These are phyloP conservation scores for Alternaria sp. DNA, from an alignment of 2,329 filamentous ascomycete species.

Conservation along the genomic window DNA sequence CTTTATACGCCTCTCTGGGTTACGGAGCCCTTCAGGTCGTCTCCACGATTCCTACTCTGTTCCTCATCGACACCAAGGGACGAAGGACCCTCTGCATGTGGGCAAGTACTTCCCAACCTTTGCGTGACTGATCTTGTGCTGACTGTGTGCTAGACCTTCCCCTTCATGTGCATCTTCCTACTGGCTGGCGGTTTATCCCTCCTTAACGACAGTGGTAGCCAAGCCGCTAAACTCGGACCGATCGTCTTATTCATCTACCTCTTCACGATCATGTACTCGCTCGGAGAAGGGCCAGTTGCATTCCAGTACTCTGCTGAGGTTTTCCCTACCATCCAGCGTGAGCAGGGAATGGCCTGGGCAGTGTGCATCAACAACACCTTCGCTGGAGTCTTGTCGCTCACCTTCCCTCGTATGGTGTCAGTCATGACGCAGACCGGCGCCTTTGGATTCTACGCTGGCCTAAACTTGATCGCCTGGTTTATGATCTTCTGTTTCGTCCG, in stretches of 20 bases:
- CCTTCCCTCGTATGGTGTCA: constrained; percentile 49
- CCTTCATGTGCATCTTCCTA: constrained; percentile 46
- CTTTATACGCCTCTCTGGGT: constrained; percentile 46
- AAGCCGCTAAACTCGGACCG: constrained; percentile 39
- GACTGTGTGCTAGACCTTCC: constrained; percentile 33
- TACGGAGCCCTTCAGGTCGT: constrained; percentile 47
- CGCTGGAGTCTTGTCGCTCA: constrained; percentile 45
- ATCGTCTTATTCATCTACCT: constrained; percentile 38
- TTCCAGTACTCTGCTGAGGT: constrained; percentile 51
- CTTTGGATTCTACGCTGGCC: constrained; percentile 51
- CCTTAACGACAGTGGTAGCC: constrained; percentile 28
- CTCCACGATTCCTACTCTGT: constrained; percentile 46
- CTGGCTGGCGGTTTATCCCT: constrained; percentile 46
- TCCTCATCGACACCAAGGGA: constrained; percentile 49
- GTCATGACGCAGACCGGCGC: constrained; percentile 48
- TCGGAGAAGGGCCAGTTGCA: constrained; percentile 59
- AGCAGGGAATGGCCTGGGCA: constrained; percentile 51
- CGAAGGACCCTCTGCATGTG: constrained; percentile 41
- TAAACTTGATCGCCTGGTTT: constrained; percentile 50
- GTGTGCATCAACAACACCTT: constrained; percentile 55
- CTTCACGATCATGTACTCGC: constrained; percentile 39
- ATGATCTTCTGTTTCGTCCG: constrained; percentile 50
- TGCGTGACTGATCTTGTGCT: background rate
- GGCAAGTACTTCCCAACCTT: constrained; percentile 1
- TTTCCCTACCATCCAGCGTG: constrained; percentile 48